Conservation (phyloP, 495 filamentous ascomycete genomes). For the Annulohypoxylon maeteangense region DNA sequence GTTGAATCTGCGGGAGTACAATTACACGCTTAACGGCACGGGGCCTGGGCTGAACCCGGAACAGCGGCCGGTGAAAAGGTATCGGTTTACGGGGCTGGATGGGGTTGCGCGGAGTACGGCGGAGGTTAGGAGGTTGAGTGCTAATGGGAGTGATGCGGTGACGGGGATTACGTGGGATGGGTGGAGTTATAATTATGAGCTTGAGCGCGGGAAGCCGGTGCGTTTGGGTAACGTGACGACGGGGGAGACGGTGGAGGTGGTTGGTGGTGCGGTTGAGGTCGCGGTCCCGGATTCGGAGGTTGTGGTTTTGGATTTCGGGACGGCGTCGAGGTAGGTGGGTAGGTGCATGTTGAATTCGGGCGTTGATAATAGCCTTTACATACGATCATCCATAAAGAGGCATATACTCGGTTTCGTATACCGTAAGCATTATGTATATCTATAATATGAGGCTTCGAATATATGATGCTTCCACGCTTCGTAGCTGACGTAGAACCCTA, state of each 20-base stretch:
- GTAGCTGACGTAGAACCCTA: not conserved
- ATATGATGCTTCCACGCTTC: not conserved
- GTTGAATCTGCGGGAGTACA: conserved; percentile 70
- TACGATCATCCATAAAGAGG: not conserved
- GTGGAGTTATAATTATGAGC: conserved; percentile 71
- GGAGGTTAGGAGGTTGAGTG: conserved; percentile 58
- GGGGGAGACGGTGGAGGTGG: conserved; percentile 61
- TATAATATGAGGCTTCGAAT: not conserved
- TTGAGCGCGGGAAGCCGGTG: conserved; percentile 65
- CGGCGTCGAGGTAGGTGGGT: conserved; percentile 3
- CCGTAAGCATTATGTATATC: not conserved
- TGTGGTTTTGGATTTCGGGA: conserved; percentile 58
- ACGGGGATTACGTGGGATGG: conserved; percentile 71
- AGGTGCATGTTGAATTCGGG: no score
- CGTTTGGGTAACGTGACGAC: conserved; percentile 66
- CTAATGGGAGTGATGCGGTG: conserved; percentile 73
- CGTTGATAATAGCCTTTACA: not conserved
- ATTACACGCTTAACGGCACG: conserved; percentile 63
- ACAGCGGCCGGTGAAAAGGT: conserved; percentile 51
- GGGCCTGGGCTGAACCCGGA: conserved; percentile 42
- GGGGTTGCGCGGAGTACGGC: not conserved
- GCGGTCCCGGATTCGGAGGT: conserved; percentile 63
- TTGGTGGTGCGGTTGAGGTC: conserved; percentile 57
- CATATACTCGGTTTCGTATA: not conserved
- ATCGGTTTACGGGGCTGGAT: conserved; percentile 54